Conservation (phyloP, 163 green algal species). For the Prototheca wickerhamii region DNA sequence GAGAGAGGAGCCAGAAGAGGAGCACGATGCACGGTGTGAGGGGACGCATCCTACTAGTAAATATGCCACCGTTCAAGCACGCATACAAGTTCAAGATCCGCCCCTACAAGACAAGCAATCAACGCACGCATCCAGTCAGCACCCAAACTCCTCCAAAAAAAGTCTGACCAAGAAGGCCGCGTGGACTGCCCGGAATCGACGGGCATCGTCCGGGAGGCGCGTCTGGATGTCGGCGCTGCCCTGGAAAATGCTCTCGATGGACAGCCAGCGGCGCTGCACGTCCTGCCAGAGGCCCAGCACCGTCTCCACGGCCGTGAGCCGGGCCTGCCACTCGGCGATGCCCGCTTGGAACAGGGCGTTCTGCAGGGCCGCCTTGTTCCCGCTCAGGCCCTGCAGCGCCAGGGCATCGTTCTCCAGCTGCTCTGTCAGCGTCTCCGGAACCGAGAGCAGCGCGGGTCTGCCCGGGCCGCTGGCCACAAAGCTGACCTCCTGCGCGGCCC, state of each 20-base stretch:
- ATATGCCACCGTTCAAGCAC: no score
- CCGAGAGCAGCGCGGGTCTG: conserved; percentile 50
- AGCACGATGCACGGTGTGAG: background rate
- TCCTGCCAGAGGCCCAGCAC: conserved; percentile 70
- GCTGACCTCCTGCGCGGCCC: conserved; percentile 54
- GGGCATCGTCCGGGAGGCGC: conserved; percentile 82
- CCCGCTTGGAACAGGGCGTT: conserved; percentile 78
- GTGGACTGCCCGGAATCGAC: conserved; percentile 80
- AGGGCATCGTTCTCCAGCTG: conserved; percentile 84
- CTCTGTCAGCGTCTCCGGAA: conserved; percentile 43
- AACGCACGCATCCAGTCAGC: background rate
- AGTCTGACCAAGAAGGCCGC: conserved; percentile 70
- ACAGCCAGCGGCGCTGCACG: conserved; percentile 87
- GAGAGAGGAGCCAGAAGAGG: background rate
- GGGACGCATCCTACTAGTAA: no score
- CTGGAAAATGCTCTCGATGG: conserved; percentile 84
- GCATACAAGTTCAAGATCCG: background rate
- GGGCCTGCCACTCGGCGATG: conserved; percentile 74
- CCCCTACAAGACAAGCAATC: no score
- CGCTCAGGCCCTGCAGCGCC: conserved; percentile 76
- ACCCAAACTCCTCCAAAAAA: background rate
- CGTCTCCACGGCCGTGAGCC: conserved; percentile 70
- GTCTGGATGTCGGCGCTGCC: conserved; percentile 78
- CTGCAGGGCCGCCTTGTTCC: conserved; percentile 76
- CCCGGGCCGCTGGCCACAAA: conserved; percentile 56